phyloP scores from a whole-genome alignment of 140 eudicot genomes.

The Ambrosia hybrid region DNA sequence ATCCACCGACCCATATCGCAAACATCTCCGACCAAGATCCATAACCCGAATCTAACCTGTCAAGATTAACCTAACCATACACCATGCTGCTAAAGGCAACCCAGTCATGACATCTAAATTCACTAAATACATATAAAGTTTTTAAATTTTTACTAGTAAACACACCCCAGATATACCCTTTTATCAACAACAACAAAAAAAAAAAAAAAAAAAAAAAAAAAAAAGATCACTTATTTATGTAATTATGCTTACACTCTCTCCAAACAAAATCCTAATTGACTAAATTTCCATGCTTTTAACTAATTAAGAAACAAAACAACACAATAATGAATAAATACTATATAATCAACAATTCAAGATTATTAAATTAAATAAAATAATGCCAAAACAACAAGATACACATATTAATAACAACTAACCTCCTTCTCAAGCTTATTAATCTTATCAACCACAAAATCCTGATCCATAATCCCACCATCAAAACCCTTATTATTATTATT shows the following conservation, averaged over 20 bases:
- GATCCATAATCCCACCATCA: conserved; percentile 38
- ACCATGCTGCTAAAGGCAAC: background rate
- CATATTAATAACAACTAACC: conserved; percentile 44
- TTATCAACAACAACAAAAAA: background rate
- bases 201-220: too few species aligned
- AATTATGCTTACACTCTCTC: background rate
- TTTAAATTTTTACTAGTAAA: background rate
- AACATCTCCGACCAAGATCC: too few species aligned
- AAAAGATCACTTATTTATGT: background rate
- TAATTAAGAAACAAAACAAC: conserved; percentile 20
- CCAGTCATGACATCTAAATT: background rate
- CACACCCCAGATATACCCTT: background rate
- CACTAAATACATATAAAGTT: background rate
- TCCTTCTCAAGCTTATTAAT: conserved; percentile 71
- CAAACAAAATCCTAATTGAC: background rate
- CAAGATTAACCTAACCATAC: too few species aligned
- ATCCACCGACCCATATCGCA: too few species aligned
- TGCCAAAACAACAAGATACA: background rate
- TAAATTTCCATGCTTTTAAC: background rate
- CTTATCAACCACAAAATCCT: conserved; percentile 43
- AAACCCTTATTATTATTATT: too few species aligned
- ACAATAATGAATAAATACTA: background rate
- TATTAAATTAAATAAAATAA: conserved; percentile 2
- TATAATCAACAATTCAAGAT: background rate
- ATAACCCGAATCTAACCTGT: too few species aligned